Conservation (phyloP, 176 grass and related monocot species). For the Hordeum marinum region DNA sequence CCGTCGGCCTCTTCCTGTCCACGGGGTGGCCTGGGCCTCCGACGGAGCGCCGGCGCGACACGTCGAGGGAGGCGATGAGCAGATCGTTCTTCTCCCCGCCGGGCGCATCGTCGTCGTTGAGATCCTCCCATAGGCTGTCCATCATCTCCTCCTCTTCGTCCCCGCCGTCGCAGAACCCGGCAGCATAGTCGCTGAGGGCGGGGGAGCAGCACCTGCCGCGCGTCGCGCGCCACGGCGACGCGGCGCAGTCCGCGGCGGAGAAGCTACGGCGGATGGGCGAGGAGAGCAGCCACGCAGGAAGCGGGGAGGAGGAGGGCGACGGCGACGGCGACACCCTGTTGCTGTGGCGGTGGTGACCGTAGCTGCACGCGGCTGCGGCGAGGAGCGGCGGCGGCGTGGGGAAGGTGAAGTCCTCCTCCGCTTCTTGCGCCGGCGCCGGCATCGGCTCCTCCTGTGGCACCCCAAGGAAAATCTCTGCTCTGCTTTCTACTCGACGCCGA, state of each 20-base stretch:
- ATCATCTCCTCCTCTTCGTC: constrained; percentile 37
- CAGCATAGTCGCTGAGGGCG: constrained; percentile 31
- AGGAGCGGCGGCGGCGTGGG: constrained; percentile 24
- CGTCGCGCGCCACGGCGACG: constrained; percentile 35
- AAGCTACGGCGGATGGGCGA: constrained; percentile 58
- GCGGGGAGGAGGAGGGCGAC: background rate
- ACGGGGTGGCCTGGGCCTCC: background rate
- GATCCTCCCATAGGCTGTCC: constrained; percentile 58
- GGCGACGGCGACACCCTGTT: background rate
- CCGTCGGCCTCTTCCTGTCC: background rate
- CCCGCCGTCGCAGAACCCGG: background rate
- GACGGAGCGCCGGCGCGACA: constrained; percentile 19
- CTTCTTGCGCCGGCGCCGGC: background rate
- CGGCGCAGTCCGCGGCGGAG: constrained; percentile 45
- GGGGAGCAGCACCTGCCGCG: constrained; percentile 32
- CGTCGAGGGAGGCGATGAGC: constrained; percentile 15
- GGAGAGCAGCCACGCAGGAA: constrained; percentile 21
- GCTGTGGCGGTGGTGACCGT: background rate
- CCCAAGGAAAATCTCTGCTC: no score
- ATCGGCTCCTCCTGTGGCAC: background rate
- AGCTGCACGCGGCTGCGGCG: background rate
- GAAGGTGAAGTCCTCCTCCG: constrained; percentile 35
- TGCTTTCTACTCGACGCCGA: background rate
- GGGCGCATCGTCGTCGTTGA: constrained; percentile 39
- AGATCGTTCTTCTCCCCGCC: background rate